A percentile compares a stretch with the other conserved stretches of the same genome.
Conservation (phyloP, 2,329 filamentous ascomycete genomes). For the Botrytis fragariae region DNA sequence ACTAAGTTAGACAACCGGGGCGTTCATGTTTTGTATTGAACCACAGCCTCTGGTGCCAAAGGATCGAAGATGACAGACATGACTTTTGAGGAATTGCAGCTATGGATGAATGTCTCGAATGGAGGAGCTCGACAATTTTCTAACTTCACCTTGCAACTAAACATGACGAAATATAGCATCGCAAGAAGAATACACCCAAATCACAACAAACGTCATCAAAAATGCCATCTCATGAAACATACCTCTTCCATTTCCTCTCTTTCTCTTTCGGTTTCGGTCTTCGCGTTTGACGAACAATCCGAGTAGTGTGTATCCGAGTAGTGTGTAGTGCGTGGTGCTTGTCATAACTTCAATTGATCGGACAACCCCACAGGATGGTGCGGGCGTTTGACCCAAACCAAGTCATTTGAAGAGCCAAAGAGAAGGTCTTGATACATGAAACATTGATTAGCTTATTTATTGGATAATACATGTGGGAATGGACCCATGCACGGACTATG, state of each 20-base stretch:
- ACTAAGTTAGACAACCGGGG: not conserved
- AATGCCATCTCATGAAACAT: not conserved
- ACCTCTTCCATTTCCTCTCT: not conserved
- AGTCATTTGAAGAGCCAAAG: not conserved
- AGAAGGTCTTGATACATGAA: not conserved
- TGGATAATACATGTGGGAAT: not conserved
- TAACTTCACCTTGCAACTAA: not conserved
- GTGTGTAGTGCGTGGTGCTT: not conserved
- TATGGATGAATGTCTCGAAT: not conserved
- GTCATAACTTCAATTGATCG: constrained; percentile 1
- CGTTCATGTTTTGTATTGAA: not conserved
- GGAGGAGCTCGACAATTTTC: not conserved
- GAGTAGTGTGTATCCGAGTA: not conserved
- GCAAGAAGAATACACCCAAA: not conserved
- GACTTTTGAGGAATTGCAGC: not conserved
- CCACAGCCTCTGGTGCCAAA: not conserved
- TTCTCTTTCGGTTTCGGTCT: constrained; percentile 10
- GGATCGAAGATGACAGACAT: not conserved
- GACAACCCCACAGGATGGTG: constrained; percentile 14
- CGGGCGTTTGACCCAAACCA: not conserved
- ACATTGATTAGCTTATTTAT: not conserved
- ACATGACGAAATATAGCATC: not conserved
- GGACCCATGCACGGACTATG: constrained; percentile 7
- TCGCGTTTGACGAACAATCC: constrained; percentile 14
- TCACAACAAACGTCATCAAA: not conserved